phyloP scores from a whole-genome alignment of 352 stramenopile species.

The Elongisporangium anandrum region DNA sequence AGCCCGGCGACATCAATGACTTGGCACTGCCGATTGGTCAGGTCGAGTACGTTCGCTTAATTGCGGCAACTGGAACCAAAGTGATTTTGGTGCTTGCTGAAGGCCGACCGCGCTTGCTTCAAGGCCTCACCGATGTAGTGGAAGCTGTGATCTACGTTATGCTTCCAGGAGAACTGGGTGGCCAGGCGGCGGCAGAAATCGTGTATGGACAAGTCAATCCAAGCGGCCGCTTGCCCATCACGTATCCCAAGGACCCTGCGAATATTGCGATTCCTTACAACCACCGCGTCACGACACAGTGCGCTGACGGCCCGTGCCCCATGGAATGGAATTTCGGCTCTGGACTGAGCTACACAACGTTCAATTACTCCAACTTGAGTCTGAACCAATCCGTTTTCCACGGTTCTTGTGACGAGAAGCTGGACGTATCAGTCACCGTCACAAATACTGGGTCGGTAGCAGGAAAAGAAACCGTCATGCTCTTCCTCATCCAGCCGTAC shows the following conservation, averaged over 20 bases:
- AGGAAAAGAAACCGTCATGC: slow-evolving; percentile 72
- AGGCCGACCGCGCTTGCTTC: slow-evolving; percentile 74
- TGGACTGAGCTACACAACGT: slow-evolving; percentile 68
- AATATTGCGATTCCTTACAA: slow-evolving; percentile 77
- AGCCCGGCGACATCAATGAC: slow-evolving; percentile 83
- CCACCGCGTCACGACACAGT: slow-evolving; percentile 56
- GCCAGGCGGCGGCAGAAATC: slow-evolving; percentile 80
- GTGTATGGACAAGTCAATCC: slow-evolving; percentile 77
- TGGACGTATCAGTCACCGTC: slow-evolving; percentile 56
- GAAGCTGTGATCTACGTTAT: slow-evolving; percentile 78
- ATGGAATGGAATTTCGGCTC: slow-evolving; percentile 66
- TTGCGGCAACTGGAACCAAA: slow-evolving; percentile 63
- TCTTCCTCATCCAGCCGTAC: slow-evolving; percentile 72
- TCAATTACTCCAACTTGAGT: slow-evolving; percentile 43
- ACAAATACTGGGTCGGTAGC: slow-evolving; percentile 52
- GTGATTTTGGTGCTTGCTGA: slow-evolving; percentile 79
- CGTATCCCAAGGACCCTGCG: slow-evolving; percentile 66
- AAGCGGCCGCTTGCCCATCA: slow-evolving; percentile 78
- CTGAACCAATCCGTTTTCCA: slow-evolving; percentile 14
- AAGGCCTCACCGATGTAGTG: slow-evolving; percentile 42
- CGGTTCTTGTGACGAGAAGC: slow-evolving; percentile 7
- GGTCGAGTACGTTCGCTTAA: slow-evolving; percentile 62
- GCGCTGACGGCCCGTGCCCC: slow-evolving; percentile 36
- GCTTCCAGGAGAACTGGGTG: slow-evolving; percentile 72
- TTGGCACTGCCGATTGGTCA: slow-evolving; percentile 57